These are phyloP conservation scores for Cyclospora cayetanensis DNA, from an alignment of 169 alveolate species.

Conservation along the genomic window DNA sequence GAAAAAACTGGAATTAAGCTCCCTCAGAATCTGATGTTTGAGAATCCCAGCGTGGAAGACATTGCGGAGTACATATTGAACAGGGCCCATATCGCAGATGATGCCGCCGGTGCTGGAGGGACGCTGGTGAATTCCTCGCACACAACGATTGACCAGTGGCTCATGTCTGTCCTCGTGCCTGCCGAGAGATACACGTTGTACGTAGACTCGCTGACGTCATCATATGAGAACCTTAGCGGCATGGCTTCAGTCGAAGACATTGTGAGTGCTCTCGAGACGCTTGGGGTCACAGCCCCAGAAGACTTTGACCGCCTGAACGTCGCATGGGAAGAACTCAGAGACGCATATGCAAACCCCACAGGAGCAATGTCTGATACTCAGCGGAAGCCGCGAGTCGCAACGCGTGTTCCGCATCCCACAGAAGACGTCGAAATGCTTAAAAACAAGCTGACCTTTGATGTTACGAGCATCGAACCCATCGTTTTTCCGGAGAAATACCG, in stretches of 20 bases:
- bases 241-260: constrained; percentile 77
- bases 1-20: constrained; percentile 77
- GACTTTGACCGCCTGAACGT: constrained; percentile 77
- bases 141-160: constrained; percentile 79
- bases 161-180: constrained; percentile 74
- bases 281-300: constrained; percentile 74
- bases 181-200: constrained; percentile 77
- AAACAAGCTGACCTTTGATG: constrained; percentile 69
- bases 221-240: constrained; percentile 66
- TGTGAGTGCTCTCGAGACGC: constrained; percentile 72
- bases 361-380: constrained; percentile 16
- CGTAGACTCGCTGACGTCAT: constrained; percentile 74
- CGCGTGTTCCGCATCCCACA: constrained; percentile 73
- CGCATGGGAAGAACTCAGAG: constrained; percentile 78
- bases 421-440: constrained; percentile 73
- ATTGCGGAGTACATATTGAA: constrained; percentile 73
- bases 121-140: constrained; percentile 32
- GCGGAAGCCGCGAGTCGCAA: constrained; percentile 33
- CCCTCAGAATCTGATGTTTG: constrained; percentile 80
- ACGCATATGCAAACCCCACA: constrained; percentile 48
- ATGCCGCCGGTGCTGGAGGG: constrained; percentile 31
- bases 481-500: constrained; percentile 69
- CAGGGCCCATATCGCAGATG: constrained; percentile 36
- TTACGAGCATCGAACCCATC: constrained; percentile 68
- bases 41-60: constrained; percentile 78